These are phyloP conservation scores for Xylaria castorea DNA, from an alignment of 495 filamentous ascomycete species.

Conservation along the genomic window DNA sequence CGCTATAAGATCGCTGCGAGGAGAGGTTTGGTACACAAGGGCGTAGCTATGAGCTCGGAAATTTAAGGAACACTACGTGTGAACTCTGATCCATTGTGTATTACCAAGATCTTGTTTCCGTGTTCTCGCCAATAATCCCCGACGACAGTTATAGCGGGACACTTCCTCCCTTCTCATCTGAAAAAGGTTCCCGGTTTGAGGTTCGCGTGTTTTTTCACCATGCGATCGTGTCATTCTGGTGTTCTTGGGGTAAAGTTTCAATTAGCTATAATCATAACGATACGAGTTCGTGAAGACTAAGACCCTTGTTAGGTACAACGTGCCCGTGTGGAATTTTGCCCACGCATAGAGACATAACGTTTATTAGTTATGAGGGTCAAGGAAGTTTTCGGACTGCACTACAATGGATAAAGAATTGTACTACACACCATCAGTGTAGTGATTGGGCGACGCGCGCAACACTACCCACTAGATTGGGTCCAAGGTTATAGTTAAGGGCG, in stretches of 20 bases:
- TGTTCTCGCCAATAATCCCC: not conserved
- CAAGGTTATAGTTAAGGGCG: too few species aligned
- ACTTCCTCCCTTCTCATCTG: not conserved
- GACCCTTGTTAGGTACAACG: not conserved
- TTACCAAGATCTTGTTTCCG: not conserved
- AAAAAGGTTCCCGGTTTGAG: not conserved
- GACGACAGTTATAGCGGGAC: not conserved
- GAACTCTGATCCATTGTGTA: not conserved
- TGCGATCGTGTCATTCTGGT: not conserved
- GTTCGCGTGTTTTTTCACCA: not conserved
- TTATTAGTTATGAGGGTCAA: not conserved
- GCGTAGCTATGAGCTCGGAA: not conserved
- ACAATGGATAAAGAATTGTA: conserved; percentile 25
- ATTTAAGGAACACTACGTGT: conserved; percentile 13
- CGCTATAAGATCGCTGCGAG: conserved; percentile 21
- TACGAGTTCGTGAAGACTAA: not conserved
- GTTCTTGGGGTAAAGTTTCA: not conserved
- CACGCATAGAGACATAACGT: not conserved
- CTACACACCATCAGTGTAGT: conserved; percentile 16
- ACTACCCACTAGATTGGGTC: not conserved
- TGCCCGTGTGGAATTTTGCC: not conserved
- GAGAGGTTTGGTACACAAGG: conserved; percentile 5
- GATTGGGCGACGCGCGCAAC: not conserved
- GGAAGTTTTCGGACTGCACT: conserved; percentile 22
- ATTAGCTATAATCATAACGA: not conserved